Base-by-base conservation (phyloP, 108 stramenopile species). In the Discostella pseudostelligera region DNA sequence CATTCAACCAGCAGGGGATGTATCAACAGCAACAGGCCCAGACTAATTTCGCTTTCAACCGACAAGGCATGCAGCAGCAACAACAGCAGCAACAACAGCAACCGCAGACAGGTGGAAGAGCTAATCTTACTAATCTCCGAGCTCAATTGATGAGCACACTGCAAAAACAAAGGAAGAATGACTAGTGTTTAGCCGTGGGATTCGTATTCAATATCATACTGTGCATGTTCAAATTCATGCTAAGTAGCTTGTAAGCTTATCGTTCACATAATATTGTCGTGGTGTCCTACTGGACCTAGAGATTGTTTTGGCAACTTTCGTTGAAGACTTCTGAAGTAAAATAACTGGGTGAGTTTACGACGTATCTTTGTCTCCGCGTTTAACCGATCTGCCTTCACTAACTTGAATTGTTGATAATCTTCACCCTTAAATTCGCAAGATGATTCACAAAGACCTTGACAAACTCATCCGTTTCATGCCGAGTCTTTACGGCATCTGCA, bases 131-230 rank as follows among this genome's bases (percentile, higher is more conserved):
- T 48, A 90, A 73, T 57, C 79, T 95, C 50, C 83, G 86, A 17
- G 83, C 89, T 14, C 94, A 95, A 62, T 77, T 95, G 62, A 69
- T 84, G 57, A 90, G 82, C 49, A 95, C 90, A 13, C 59, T 95
- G 67, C 66, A 85, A 48, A 77, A 88, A 26, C 89, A 89, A 22
- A 24, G 73, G 4, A 69, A 79, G 57, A 49, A 65, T 19, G 63
- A 36, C 55, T 64, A 59, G 35, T 14, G 17, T 16, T 58, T n/a
- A 58, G 2, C 32, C 2, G 32, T 51, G 19, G 35, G 54, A 26
- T 45, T 46, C 59, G 44, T 45, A 45, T 20, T 46, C 43, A 59
- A 45, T 16, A 60, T 13, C 25, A 26, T 60, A 28, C n/a, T 60
- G 42, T 60, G 40, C 12, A 42, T 43, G 21, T 37, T 40, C 4